Evolutionary conservation across 257 asterid species (phyloP).

Genomic region (Przewalskia tangutica): DNA sequence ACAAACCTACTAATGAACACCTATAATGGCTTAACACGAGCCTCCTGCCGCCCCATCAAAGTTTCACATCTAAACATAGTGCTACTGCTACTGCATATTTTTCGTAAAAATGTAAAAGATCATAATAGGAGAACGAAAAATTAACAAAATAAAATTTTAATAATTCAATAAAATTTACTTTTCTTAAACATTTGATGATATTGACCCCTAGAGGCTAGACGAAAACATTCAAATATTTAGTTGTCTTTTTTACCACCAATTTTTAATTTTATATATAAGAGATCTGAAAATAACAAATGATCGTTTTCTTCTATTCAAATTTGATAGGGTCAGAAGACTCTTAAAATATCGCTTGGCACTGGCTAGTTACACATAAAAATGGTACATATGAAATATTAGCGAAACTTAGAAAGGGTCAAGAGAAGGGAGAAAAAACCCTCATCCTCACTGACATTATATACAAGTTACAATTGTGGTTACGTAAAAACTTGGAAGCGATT

Average conservation of each 20-base stretch:
- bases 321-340: background rate
- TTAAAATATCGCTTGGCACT: background rate
- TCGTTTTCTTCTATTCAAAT: background rate
- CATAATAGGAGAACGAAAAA: background rate
- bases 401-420: background rate
- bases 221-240: background rate
- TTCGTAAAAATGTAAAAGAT: background rate
- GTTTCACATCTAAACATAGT: background rate
- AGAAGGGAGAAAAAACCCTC: background rate
- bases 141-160: background rate
- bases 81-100: background rate
- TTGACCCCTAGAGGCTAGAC: background rate
- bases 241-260: background rate
- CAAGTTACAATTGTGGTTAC: conserved; percentile 27
- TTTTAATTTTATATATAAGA: background rate
- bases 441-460: conserved; percentile 27
- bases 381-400: background rate
- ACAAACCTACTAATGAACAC: background rate
- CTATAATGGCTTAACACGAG: background rate
- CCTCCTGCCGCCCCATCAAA: background rate
- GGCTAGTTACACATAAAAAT: too few relatives aligned
- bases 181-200: background rate
- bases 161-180: background rate
- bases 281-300: background rate
- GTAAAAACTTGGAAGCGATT: conserved; percentile 8